Base-by-base conservation (phyloP, 192 early-diverging fungal genomes). In the Dissophora globulifera region DNA sequence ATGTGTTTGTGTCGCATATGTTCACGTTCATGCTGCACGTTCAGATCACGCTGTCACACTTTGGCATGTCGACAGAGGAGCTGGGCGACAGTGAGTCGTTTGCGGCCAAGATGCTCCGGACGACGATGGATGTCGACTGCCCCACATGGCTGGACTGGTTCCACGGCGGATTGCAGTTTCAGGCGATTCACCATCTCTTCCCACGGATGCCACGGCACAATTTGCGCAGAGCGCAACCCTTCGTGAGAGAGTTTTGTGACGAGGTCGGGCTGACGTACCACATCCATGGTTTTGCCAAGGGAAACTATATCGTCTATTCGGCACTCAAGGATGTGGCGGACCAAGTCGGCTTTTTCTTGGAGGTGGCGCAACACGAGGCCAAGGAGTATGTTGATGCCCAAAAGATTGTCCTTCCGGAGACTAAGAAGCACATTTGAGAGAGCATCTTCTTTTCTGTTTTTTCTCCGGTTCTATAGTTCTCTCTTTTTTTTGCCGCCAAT, bases 81-180 rank as follows among this genome's bases (percentile, higher is more conserved):
- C 60, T 86, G 13, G 90, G 89, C 31, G 84, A 87, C 0, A 67
- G 81, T 47, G 95, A 96, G 79, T 86, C 91, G 48, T 98, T 94
- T 72, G 89, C 93, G 1, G 91, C 88, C 53, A 91, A 91, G 69
- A 92, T 91, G 84, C 80, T 96, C 23, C 85, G 95, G 54, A 98
- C 97, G 0, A 95, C 92, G 30, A 95, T 97, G 93, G 97, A 98
- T 79, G 94, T 98, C 0, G 92, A 94, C 69, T 98, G 97, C 80
- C 92, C 95, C 20, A 78, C 70, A 58, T 96, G 92, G 92, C 59
- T 98, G 46, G 97, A 98, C 79, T 97, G 94, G 95, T 94, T 96
- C 88, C 97, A 98, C 62, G 97, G 97, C 55, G 96, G 95, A 2
- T 84, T 98, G 22, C 96, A 98, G 79, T 98, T 89, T 84, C 97